Evolutionary conservation across 2,329 filamentous ascomycete genomes (phyloP).

Genomic region (Trichoderma citrinoviride): DNA sequence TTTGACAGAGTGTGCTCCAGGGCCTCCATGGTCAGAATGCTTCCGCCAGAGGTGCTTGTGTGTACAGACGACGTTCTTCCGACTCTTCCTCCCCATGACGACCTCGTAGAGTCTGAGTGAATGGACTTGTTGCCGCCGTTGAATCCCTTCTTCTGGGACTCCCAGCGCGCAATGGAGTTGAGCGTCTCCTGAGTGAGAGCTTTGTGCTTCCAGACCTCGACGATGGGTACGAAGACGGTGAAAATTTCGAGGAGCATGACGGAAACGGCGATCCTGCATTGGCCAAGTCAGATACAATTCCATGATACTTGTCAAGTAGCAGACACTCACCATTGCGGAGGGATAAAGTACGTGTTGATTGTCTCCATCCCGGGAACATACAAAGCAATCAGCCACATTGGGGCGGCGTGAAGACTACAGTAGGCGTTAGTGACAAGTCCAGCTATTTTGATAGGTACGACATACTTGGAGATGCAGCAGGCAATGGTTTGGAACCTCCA

Average conservation of each 20-base stretch:
- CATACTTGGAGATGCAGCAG: constrained; percentile 47
- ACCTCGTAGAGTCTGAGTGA: constrained; percentile 35
- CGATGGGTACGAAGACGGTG: constrained; percentile 61
- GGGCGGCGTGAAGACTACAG: constrained; percentile 58
- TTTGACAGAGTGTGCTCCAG: constrained; percentile 57
- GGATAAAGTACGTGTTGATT: constrained; percentile 55
- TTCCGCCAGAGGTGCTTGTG: constrained; percentile 37
- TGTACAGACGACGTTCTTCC: constrained; percentile 35
- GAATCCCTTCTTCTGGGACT: constrained; percentile 39
- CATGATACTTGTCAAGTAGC: too few relatives aligned
- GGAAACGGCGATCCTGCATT: constrained; percentile 52
- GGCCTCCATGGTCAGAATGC: constrained; percentile 57
- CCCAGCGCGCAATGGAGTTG: constrained; percentile 49
- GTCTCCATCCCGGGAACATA: constrained; percentile 49
- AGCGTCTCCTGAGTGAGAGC: constrained; percentile 48
- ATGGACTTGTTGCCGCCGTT: constrained; percentile 36
- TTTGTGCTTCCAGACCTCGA: constrained; percentile 50
- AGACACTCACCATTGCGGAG: constrained; percentile 58
- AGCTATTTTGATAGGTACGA: constrained; percentile 18
- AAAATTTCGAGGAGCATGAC: constrained; percentile 63
- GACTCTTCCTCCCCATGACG: constrained; percentile 40
- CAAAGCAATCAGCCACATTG: constrained; percentile 64
- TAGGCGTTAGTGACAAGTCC: background rate
- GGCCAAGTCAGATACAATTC: background rate
- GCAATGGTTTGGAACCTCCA: constrained; percentile 63